Conservation (phyloP, 148 eudicot species). For the Fagopyrum homotropicum region DNA sequence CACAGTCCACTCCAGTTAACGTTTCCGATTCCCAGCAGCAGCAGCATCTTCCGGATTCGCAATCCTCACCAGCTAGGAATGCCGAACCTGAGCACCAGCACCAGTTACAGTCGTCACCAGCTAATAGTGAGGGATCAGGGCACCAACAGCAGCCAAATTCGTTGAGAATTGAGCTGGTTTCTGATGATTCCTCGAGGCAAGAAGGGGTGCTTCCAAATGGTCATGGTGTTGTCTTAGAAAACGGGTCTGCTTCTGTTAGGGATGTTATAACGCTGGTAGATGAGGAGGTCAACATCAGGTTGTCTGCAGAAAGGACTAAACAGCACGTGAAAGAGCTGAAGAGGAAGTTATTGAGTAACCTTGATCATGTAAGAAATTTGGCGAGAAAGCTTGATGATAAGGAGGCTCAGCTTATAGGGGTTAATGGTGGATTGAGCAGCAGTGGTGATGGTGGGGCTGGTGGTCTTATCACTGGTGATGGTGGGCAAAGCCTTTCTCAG, state of each 20-base stretch:
- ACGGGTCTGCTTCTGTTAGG: neutral
- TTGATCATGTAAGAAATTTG: too few species aligned
- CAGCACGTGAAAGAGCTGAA: too few species aligned
- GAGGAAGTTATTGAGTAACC: too few species aligned
- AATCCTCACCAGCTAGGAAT: conserved; percentile 13
- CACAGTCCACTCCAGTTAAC: neutral
- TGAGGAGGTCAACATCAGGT: conserved; percentile 26
- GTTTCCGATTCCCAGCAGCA: neutral
- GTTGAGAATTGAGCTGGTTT: conserved; percentile 13
- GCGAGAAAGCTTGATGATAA: too few species aligned
- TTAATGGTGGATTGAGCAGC: too few species aligned
- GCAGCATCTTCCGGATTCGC: neutral
- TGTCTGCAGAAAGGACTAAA: too few species aligned
- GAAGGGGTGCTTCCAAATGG: conserved; percentile 12
- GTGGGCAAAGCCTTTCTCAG: too few species aligned
- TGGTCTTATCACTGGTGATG: too few species aligned
- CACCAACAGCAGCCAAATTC: conserved; percentile 10
- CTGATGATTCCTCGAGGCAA: conserved; percentile 23
- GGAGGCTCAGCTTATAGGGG: too few species aligned
- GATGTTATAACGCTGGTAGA: conserved; percentile 40
- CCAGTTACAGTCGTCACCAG: conserved; percentile 4
- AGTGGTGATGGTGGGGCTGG: too few species aligned
- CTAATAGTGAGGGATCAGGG: conserved; percentile 18
- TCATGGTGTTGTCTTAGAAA: neutral
- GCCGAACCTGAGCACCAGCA: conserved; percentile 21